Percentiles rank a stretch among this genome's conserved stretches.
Evolutionary conservation across 345 rosid genomes (phyloP).

Genomic region (Heritiera fomes): DNA sequence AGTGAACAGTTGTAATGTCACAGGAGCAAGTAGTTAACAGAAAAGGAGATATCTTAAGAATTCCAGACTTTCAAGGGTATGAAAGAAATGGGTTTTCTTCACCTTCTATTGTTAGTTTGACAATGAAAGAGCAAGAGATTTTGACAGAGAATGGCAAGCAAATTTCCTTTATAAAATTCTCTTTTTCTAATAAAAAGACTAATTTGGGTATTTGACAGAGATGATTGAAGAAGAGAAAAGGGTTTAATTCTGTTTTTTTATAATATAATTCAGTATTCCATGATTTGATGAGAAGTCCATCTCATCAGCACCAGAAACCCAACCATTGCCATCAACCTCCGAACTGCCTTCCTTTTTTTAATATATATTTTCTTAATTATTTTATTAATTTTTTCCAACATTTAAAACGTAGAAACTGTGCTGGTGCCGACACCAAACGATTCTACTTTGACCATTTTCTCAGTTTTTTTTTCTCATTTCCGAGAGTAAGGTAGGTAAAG

Average conservation of each 20-base stretch:
- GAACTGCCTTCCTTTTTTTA: background rate
- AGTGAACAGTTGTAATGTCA: constrained; percentile 39
- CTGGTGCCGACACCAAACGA: constrained; percentile 7
- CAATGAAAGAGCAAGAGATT: constrained; percentile 17
- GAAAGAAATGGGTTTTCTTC: constrained; percentile 21
- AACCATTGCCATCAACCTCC: constrained; percentile 13
- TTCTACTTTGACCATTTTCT: constrained; percentile 7
- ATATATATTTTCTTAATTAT: background rate
- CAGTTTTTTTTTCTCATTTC: background rate
- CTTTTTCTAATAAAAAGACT: background rate
- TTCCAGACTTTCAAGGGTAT: constrained; percentile 21
- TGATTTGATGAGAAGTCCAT: constrained; percentile 29
- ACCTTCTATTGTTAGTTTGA: constrained; percentile 5
- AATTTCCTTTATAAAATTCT: constrained; percentile 21
- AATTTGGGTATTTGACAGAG: background rate
- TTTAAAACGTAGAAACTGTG: background rate
- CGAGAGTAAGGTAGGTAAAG: too few species aligned
- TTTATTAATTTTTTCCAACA: background rate
- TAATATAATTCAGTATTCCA: background rate
- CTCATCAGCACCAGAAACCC: constrained; percentile 23
- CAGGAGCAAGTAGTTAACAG: constrained; percentile 38
- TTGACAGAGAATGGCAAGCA: constrained; percentile 42
- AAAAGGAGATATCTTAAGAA: constrained; percentile 25
- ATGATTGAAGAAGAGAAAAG: background rate
- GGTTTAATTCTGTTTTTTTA: background rate